phyloP scores from a whole-genome alignment of 129 eudicot genomes.

The Tanacetum coccineum region DNA sequence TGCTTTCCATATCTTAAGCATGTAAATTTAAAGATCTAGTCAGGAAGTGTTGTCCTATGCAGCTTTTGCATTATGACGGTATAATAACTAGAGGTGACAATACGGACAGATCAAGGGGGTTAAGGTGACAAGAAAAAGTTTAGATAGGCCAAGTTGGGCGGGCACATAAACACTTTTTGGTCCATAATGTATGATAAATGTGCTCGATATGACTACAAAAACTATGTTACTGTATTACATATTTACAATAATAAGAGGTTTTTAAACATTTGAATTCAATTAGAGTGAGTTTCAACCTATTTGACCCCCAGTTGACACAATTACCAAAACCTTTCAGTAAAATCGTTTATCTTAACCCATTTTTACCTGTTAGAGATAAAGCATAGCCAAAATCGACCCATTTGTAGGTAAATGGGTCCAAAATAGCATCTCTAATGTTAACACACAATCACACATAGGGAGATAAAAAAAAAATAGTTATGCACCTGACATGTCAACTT shows the following conservation, averaged over 20 bases:
- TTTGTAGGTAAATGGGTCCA: background rate
- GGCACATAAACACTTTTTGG: too few relatives aligned
- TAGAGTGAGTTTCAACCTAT: background rate
- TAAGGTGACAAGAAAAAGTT: too few relatives aligned
- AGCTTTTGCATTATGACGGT: background rate
- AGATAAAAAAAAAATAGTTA: constrained; percentile 1
- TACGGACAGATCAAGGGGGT: background rate
- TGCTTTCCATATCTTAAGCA: constrained; percentile 48
- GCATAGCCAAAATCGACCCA: background rate
- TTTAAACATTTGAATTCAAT: background rate
- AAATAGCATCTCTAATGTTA: background rate
- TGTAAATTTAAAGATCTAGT: constrained; percentile 8
- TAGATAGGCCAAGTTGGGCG: too few relatives aligned
- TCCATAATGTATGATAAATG: too few relatives aligned
- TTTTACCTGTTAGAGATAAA: background rate
- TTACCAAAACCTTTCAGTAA: too few relatives aligned
- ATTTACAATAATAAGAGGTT: too few relatives aligned
- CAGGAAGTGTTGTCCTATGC: background rate
- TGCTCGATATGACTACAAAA: too few relatives aligned
- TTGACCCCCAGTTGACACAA: background rate
- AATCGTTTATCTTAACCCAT: background rate
- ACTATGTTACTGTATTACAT: too few relatives aligned
- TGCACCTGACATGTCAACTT: constrained; percentile 61
- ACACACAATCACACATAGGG: background rate
- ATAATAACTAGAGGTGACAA: background rate